These are phyloP conservation scores for Saxophila tyrrhenica DNA, from an alignment of 495 filamentous ascomycete genomes.

Conservation along the genomic window DNA sequence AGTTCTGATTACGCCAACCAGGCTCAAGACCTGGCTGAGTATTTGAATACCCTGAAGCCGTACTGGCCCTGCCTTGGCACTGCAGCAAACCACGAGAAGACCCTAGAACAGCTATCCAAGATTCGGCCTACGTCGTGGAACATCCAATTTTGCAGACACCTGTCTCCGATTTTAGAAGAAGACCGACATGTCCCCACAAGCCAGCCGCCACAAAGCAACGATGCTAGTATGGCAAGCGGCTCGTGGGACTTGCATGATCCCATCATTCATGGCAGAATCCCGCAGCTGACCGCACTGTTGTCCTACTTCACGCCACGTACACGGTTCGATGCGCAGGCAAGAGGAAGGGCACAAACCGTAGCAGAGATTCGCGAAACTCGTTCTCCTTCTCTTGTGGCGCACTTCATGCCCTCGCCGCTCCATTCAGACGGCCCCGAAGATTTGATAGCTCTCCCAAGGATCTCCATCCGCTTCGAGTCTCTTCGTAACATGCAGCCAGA, in stretches of 20 bases:
- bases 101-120: neutral
- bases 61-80: neutral
- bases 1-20: neutral
- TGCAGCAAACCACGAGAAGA: neutral
- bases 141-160: neutral
- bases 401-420: constrained; percentile 8
- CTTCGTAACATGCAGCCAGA: neutral
- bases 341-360: neutral
- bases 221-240: neutral
- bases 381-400: constrained; percentile 4
- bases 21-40: neutral
- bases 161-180: neutral
- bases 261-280: neutral
- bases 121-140: neutral
- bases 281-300: neutral
- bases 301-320: neutral
- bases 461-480: neutral
- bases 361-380: no score
- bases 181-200: neutral
- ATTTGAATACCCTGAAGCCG: neutral
- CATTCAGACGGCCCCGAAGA: neutral
- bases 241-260: neutral
- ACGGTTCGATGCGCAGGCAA: no score
- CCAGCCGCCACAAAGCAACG: neutral
- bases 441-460: neutral